Percentiles rank a stretch among this genome's conserved stretches.
Conservation (phyloP, 2,329 filamentous ascomycete genomes). For the Neonectria faginata region DNA sequence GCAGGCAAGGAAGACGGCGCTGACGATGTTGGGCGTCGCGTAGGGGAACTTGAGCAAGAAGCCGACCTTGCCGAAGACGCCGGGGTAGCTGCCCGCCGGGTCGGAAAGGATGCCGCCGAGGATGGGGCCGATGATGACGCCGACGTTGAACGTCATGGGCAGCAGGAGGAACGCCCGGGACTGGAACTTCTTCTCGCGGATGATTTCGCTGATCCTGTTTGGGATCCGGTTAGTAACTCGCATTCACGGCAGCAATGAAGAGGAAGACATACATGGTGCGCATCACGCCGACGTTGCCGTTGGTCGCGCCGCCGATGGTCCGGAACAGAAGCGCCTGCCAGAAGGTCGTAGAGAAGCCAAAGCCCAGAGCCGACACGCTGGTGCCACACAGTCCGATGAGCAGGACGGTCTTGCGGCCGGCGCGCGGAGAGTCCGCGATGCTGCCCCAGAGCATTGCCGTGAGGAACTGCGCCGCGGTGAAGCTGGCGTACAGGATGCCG, state of each 20-base stretch:
- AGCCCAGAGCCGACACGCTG: slow-evolving; percentile 57
- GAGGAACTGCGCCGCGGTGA: slow-evolving; percentile 84
- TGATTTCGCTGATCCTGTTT: slow-evolving; percentile 72
- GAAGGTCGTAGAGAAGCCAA: slow-evolving; percentile 74
- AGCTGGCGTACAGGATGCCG: slow-evolving; percentile 81
- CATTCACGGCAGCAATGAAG: neutral
- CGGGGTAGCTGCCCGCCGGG: slow-evolving; percentile 69
- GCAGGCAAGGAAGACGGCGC: slow-evolving; percentile 58
- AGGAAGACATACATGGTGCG: slow-evolving; percentile 72
- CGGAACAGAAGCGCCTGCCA: slow-evolving; percentile 79
- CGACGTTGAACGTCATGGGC: slow-evolving; percentile 79
- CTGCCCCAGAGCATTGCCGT: slow-evolving; percentile 88
- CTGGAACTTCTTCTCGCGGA: slow-evolving; percentile 73
- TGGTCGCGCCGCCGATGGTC: slow-evolving; percentile 77
- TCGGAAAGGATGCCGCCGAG: slow-evolving; percentile 77
- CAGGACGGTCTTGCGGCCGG: slow-evolving; percentile 82
- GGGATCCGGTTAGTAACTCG: neutral
- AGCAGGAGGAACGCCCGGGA: slow-evolving; percentile 80
- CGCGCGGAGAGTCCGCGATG: slow-evolving; percentile 70
- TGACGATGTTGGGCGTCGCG: slow-evolving; percentile 66
- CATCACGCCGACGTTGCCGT: slow-evolving; percentile 79
- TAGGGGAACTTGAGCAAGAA: slow-evolving; percentile 65
- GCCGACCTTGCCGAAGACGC: slow-evolving; percentile 59
- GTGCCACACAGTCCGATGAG: slow-evolving; percentile 81
- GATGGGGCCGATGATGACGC: slow-evolving; percentile 77